A percentile compares a stretch with the other conserved stretches of the same genome.
These are phyloP conservation scores for Leccinum broughii DNA, from an alignment of 768 basidiomycete species.

Conservation along the genomic window DNA sequence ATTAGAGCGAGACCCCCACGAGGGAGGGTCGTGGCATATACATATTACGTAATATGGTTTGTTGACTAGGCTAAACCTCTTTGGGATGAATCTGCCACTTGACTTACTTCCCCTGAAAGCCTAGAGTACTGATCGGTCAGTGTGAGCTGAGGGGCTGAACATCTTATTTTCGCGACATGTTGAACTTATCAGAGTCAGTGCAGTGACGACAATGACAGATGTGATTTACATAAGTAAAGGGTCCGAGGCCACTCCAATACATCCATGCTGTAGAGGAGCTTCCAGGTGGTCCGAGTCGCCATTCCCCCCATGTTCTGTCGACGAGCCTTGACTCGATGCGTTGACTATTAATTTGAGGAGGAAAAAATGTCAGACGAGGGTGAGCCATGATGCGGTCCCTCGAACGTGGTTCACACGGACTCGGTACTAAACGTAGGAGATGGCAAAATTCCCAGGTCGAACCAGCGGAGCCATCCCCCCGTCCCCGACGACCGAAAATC, in stretches of 20 bases:
- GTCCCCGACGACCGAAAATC: conserved; percentile 41
- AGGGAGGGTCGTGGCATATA: conserved; percentile 6
- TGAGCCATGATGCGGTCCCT: conserved; percentile 2
- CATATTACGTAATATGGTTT: conserved; percentile 19
- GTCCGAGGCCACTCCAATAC: background rate
- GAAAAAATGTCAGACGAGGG: conserved; percentile 29
- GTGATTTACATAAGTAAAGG: background rate
- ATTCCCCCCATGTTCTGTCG: background rate
- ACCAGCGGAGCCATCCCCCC: conserved; percentile 13
- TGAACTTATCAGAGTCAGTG: background rate
- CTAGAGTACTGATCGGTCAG: background rate
- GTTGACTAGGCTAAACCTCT: background rate
- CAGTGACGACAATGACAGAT: background rate
- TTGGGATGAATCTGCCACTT: background rate
- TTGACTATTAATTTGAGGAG: background rate
- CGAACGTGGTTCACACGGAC: background rate
- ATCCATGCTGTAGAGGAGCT: background rate
- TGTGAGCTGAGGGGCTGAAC: no score
- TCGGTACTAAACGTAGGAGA: background rate
- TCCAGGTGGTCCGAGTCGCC: background rate
- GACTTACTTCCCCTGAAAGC: conserved; percentile 3
- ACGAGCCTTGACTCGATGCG: background rate
- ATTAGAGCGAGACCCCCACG: conserved; percentile 15
- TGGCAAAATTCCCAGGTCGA: conserved; percentile 31
- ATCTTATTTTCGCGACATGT: background rate